Conservation (phyloP, 441 rosid species). For the Syzygium syzygioides region DNA sequence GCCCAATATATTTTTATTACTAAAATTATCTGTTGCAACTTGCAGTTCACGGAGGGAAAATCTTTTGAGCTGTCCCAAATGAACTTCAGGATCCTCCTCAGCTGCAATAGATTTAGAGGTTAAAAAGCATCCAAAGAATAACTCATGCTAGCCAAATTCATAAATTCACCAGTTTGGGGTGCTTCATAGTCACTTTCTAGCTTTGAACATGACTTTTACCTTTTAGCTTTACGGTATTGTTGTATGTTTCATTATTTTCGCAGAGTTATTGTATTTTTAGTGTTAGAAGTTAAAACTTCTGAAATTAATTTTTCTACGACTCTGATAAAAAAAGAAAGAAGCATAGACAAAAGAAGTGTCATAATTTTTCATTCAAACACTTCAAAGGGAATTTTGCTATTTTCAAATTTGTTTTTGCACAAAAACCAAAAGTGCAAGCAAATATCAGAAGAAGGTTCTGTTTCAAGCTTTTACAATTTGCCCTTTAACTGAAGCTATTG, state of each 20-base stretch:
- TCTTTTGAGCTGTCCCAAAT: slow-evolving; percentile 79
- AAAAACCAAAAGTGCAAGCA: background rate
- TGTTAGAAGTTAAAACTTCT: background rate
- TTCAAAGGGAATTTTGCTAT: background rate
- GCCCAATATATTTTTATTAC: slow-evolving; percentile 63
- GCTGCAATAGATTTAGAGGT: slow-evolving; percentile 41
- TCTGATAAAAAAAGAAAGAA: background rate
- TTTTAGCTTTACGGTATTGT: background rate
- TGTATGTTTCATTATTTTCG: accelerated
- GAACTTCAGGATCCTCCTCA: slow-evolving; percentile 92
- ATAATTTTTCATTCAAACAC: background rate
- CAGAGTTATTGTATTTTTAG: background rate
- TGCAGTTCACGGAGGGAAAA: slow-evolving; percentile 74
- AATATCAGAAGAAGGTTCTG: background rate
- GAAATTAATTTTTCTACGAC: background rate
- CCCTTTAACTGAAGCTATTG: background rate
- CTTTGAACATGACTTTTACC: background rate
- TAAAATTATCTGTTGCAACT: slow-evolving; percentile 80
- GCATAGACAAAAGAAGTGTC: background rate
- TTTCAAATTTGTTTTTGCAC: background rate
- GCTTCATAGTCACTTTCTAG: background rate
- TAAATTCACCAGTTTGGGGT: background rate
- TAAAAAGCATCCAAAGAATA: slow-evolving; percentile 1
- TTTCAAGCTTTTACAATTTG: background rate
- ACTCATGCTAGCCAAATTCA: background rate